A percentile compares a stretch with the other conserved stretches of the same genome.
Conservation (phyloP, 2,329 filamentous ascomycete genomes). For the Xylaria sp. region DNA sequence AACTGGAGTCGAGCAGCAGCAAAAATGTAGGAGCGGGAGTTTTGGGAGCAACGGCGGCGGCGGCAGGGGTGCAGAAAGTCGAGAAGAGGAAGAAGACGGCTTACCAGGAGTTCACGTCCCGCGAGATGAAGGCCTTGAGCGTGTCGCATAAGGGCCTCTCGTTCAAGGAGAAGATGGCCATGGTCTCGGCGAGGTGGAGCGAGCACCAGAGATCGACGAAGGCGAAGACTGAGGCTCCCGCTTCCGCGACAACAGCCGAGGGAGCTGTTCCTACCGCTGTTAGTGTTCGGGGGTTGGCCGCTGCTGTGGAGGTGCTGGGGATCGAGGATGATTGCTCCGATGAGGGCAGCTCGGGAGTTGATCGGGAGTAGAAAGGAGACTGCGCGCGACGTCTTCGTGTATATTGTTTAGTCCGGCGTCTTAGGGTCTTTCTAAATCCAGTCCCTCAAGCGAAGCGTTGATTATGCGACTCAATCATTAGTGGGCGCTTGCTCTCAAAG, state of each 20-base stretch:
- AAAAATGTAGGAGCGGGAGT: not conserved
- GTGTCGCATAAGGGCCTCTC: constrained; percentile 43
- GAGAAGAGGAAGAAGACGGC: constrained; percentile 53
- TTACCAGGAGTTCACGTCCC: constrained; percentile 41
- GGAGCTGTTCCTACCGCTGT: constrained; percentile 9
- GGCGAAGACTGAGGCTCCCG: no score
- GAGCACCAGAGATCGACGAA: constrained; percentile 74
- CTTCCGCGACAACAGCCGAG: constrained; percentile 21
- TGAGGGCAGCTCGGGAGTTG: constrained; percentile 6
- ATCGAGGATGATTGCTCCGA: constrained; percentile 25
- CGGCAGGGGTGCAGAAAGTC: not conserved
- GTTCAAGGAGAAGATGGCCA: constrained; percentile 76
- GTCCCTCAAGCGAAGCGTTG: not conserved
- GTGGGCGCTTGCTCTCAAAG: not conserved
- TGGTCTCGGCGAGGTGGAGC: constrained; percentile 68
- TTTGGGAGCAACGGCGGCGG: constrained; percentile 17
- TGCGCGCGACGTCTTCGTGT: constrained; percentile 31
- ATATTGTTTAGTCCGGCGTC: not conserved
- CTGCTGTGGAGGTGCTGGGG: constrained; percentile 65
- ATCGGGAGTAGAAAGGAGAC: not conserved
- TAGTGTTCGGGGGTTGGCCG: constrained; percentile 73
- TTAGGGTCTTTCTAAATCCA: not conserved
- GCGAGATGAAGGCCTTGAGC: constrained; percentile 45
- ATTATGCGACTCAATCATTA: not conserved
- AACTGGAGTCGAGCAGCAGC: constrained; percentile 44